These are phyloP conservation scores for Tolypocladium tropicale DNA, from an alignment of 2,329 filamentous ascomycete species.

Conservation along the genomic window DNA sequence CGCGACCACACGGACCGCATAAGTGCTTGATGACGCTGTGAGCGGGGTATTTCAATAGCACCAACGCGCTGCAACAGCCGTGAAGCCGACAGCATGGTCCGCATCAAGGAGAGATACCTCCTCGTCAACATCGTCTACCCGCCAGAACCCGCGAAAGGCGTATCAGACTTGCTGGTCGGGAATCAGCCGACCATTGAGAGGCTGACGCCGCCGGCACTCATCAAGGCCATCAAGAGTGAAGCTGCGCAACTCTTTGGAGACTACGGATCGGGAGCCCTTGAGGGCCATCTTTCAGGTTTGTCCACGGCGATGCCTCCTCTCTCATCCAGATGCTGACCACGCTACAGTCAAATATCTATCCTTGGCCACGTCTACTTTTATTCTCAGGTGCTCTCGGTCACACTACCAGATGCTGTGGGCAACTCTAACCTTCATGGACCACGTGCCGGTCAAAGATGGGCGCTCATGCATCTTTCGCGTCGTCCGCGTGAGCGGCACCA, in stretches of 20 bases:
- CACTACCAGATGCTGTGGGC: slow-evolving; percentile 88
- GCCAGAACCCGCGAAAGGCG: slow-evolving; percentile 32
- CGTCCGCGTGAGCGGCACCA: slow-evolving; percentile 82
- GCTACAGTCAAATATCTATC: slow-evolving; percentile 84
- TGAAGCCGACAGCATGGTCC: slow-evolving; percentile 59
- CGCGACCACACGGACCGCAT: not conserved
- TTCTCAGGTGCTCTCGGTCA: slow-evolving; percentile 71
- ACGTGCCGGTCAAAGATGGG: slow-evolving; percentile 49
- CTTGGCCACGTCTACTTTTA: slow-evolving; percentile 85
- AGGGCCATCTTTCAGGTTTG: slow-evolving; percentile 57
- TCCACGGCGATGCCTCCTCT: not conserved
- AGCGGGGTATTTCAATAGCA: not conserved
- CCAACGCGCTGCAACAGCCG: not conserved
- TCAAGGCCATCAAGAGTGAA: slow-evolving; percentile 60
- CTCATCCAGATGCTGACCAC: not conserved
- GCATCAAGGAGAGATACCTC: slow-evolving; percentile 91
- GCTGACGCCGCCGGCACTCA: slow-evolving; percentile 55
- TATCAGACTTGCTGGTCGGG: slow-evolving; percentile 58
- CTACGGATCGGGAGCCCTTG: slow-evolving; percentile 69
- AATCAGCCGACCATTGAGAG: slow-evolving; percentile 68
- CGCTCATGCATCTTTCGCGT: slow-evolving; percentile 72
- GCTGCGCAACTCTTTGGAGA: slow-evolving; percentile 74
- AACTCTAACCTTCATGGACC: slow-evolving; percentile 70
- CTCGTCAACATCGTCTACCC: slow-evolving; percentile 92
- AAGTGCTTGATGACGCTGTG: not conserved